Percentiles rank a stretch among this genome's conserved stretches.
phyloP scores from a whole-genome alignment of 768 basidiomycete species.

The Tylopilus intermedius region DNA sequence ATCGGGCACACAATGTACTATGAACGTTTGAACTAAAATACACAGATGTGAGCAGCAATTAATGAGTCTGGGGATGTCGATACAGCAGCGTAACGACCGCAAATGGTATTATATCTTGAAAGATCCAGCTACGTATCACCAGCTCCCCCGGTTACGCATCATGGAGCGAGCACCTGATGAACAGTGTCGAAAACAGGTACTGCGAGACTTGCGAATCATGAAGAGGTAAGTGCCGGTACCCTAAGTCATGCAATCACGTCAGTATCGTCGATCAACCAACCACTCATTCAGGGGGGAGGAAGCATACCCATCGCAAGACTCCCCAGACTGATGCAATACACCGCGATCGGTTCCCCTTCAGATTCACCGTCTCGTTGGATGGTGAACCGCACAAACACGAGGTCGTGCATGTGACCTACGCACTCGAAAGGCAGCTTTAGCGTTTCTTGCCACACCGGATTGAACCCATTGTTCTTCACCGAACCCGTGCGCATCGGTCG shows the following conservation, averaged over 20 bases:
- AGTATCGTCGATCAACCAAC: background rate
- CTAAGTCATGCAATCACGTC: constrained; percentile 33
- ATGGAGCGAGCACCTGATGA: constrained; percentile 59
- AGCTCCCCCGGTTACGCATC: constrained; percentile 16
- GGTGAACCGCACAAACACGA: constrained; percentile 79
- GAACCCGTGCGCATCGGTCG: constrained; percentile 52
- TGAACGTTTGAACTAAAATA: background rate
- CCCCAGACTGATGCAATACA: constrained; percentile 69
- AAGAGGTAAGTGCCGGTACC: constrained; percentile 85
- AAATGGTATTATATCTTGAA: background rate
- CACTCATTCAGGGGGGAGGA: background rate
- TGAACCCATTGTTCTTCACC: constrained; percentile 87
- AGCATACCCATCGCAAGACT: constrained; percentile 66
- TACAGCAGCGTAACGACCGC: background rate
- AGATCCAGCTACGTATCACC: background rate
- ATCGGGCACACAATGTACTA: background rate
- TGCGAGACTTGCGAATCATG: constrained; percentile 86
- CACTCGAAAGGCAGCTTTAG: constrained; percentile 72
- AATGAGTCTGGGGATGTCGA: background rate
- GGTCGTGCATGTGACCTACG: constrained; percentile 69
- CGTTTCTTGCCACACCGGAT: constrained; percentile 78
- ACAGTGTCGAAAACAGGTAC: constrained; percentile 90
- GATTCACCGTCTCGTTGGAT: constrained; percentile 62
- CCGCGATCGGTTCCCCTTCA: constrained; percentile 62
- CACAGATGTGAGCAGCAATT: background rate